phyloP scores from a whole-genome alignment of 345 rosid genomes.

The Cardamine chenopodiifolia region DNA sequence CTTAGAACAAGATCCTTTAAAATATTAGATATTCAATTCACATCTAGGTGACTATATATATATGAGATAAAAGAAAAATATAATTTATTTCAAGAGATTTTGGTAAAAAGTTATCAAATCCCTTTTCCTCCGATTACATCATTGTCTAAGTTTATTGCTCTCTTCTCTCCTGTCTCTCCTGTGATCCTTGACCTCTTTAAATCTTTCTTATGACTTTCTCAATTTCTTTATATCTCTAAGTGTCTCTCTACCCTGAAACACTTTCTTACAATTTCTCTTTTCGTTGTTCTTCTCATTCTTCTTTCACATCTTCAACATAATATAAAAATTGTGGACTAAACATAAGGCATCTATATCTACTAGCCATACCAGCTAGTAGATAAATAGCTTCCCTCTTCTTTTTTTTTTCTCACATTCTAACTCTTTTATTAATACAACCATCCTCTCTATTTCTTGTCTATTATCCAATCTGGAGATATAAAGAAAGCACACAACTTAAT shows the following conservation, averaged over 20 bases:
- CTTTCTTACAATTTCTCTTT: slow-evolving; percentile 25
- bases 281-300: not conserved
- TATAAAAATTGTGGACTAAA: not conserved
- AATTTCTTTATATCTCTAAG: slow-evolving; percentile 47
- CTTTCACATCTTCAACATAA: no score
- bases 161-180: slow-evolving; percentile 19
- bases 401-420: not conserved
- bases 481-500: slow-evolving; percentile 3
- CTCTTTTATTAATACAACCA: not conserved
- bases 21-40: not conserved
- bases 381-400: not conserved
- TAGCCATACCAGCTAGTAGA: not conserved
- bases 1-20: not conserved
- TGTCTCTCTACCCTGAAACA: slow-evolving; percentile 23
- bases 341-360: not conserved
- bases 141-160: slow-evolving; percentile 38
- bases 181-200: slow-evolving; percentile 78
- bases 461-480: not conserved
- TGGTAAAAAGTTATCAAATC: slow-evolving; percentile 18
- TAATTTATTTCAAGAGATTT: not conserved
- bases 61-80: not conserved
- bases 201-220: slow-evolving; percentile 56
- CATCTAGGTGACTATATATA: not conserved
- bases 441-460: not conserved
- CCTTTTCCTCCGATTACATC: slow-evolving; percentile 30